Base-by-base conservation (phyloP, 345 rosid genomes). In the Sonneratia caseolaris region DNA sequence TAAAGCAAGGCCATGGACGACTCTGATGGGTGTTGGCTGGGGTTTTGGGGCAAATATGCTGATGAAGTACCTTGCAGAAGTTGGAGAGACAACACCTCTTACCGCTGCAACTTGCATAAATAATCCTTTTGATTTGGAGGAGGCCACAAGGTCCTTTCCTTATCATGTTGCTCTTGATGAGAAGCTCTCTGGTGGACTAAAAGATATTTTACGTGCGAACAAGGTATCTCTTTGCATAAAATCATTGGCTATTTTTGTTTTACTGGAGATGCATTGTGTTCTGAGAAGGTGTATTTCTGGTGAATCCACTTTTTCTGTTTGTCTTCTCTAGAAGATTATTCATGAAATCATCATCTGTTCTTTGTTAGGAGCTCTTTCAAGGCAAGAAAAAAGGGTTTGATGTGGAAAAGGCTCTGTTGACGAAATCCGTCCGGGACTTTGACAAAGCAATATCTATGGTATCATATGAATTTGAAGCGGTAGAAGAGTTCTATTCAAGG, bases 11-110 rank as follows among this genome's bases (percentile, higher is more conserved):
- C 96, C 96, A n/a, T 86, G 96, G 96, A 88, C 94, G 40, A 85
- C 96, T 27, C 72, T 94, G 73, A 82, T 86, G 89, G 89, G 87
- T 64, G 85, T 94, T 76, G 98, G 97, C 36, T 81, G 93, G 84
- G 97, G 93, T 75, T 91, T 86, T 27, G 98, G 97, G 74, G 96
- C 96, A 62, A 94, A 88, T 79, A 91, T 94, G 95, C 66, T 94
- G 78, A 88, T 92, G 3, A 94, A 91, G 77, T 91, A 91, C 81
- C 79, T 94, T 43, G 95, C 91, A 57, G 98, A 94, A 84, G 95
- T 82, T 37, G 91, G 95, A 53, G 97, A 94, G 70, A 80, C 65
- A 71, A 90, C 98, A 42, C 97, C 96, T 76, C 85, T 94, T 74
- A 87, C 87, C 38, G 98, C 98, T 74, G 93, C 85, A 62, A 85